Conservation (phyloP, 768 basidiomycete species). For the Leccinum fibrillosum region DNA sequence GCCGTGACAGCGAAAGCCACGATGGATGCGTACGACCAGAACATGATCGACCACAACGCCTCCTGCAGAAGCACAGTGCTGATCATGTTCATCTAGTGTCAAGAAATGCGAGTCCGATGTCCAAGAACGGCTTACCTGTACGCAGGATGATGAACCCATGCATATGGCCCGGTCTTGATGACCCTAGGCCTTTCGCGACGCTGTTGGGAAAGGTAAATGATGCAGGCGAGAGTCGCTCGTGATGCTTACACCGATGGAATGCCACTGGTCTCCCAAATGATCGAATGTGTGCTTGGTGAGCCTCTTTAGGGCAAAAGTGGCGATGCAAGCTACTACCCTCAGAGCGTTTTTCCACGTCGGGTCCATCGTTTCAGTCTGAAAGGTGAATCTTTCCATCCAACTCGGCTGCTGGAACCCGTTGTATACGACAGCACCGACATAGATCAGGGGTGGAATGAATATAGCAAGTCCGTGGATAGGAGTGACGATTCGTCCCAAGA, state of each 20-base stretch:
- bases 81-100: not conserved
- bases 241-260: conserved; percentile 23
- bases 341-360: conserved; percentile 6
- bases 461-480: conserved; percentile 23
- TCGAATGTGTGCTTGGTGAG: not conserved
- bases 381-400: conserved; percentile 27
- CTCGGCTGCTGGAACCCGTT: conserved; percentile 27
- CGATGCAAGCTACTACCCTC: conserved; percentile 21
- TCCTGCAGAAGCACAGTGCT: conserved; percentile 22
- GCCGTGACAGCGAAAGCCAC: conserved; percentile 16
- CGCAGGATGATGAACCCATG: conserved; percentile 32
- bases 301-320: conserved; percentile 4
- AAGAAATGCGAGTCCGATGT: not conserved
- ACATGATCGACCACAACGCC: conserved; percentile 22
- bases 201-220: conserved; percentile 10
- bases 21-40: conserved; percentile 32
- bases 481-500: conserved; percentile 23
- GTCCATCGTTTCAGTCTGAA: conserved; percentile 11
- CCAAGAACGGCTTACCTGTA: conserved; percentile 22
- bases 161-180: conserved; percentile 33
- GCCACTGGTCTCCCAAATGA: conserved; percentile 28
- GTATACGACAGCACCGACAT: conserved; percentile 19
- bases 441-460: conserved; percentile 21
- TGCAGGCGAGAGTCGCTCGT: accelerated
- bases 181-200: conserved; percentile 29